Conservation (phyloP, 2,329 filamentous ascomycete genomes). For the Colletotrichum brevisporum region DNA sequence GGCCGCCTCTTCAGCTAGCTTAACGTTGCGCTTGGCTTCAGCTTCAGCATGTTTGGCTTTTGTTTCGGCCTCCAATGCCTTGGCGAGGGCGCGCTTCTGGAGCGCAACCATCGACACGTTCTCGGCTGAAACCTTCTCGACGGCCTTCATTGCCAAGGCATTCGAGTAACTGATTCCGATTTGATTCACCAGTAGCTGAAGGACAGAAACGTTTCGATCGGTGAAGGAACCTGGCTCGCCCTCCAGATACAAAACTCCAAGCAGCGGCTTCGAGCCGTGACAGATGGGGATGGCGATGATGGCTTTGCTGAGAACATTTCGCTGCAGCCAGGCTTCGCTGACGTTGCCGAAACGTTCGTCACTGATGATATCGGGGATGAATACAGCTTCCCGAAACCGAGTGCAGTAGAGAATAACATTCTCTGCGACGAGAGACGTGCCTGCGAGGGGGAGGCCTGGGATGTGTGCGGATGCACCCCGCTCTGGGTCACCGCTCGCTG, state of each 20-base stretch:
- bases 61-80: conserved; percentile 79
- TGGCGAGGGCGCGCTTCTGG: conserved; percentile 80
- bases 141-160: conserved; percentile 75
- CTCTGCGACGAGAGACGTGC: conserved; percentile 78
- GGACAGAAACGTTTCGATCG: conserved; percentile 77
- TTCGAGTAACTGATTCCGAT: conserved; percentile 81
- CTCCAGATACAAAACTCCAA: conserved; percentile 84
- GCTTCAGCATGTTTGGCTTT: conserved; percentile 84
- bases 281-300: conserved; percentile 86
- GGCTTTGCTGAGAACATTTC: conserved; percentile 78
- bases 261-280: conserved; percentile 77
- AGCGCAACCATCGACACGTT: conserved; percentile 84
- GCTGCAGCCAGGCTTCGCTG: conserved; percentile 75
- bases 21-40: conserved; percentile 83
- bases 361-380: conserved; percentile 79
- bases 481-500: conserved; percentile 81
- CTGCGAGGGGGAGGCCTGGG: conserved; percentile 74
- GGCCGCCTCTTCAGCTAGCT: conserved; percentile 85
- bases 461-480: conserved; percentile 76
- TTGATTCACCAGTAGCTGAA: conserved; percentile 82
- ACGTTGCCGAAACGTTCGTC: conserved; percentile 87
- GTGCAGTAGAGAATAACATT: conserved; percentile 84
- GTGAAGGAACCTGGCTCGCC: conserved; percentile 82
- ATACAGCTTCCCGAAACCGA: conserved; percentile 81
- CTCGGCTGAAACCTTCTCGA: conserved; percentile 83